Base-by-base conservation (phyloP, 371 early-diverging fungal genomes). In the Dinochytrium kinnereticum region DNA sequence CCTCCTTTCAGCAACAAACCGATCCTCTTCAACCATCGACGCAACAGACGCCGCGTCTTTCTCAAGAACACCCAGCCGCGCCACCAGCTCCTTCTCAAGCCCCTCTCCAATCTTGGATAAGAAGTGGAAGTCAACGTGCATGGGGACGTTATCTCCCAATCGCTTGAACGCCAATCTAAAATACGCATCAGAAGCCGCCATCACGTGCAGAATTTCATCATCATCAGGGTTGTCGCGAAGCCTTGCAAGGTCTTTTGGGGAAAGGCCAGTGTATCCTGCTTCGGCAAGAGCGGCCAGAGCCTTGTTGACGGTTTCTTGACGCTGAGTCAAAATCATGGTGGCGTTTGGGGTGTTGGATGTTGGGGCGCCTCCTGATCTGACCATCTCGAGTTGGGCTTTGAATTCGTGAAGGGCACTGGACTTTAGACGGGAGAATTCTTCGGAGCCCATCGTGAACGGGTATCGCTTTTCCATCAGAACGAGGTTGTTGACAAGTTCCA, bases 21-120 rank as follows among this genome's bases (percentile, higher is more conserved):
- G 38, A 68, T 80, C 80, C 59, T 83, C 83, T 72, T 67, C 55
- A 74, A 83, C 38, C 70, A 83, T 38, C 26, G 28, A 65, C 1
- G 51, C 71, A 5, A 83, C 59, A 44, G 64, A 76, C 15, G 59
- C 76, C 7, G 51, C 57, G 28, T 72, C 72, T 74, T 80, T 78
- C 64, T 79, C 78, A 71, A 83, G 61, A 15, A 83, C 68, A 15
- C 79, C 79, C 57, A 83, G 59, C 31, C 75, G 59, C 3, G 57
- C 74, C 15, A 83, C 75, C 26, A 80, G 64, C 72, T 80, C 79
- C 78, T 77, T 79, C 69, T 83, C 83, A 30, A 83, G 38, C 66
- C 66, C 15, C 51, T 75, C 76, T 21, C 77, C 77, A 72, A 83
- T 78, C 59, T 69, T 59, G 24, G 68, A 31, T 72, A 83, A 49